These are phyloP conservation scores for Heritiera littoralis DNA, from an alignment of 345 rosid species.

Conservation along the genomic window DNA sequence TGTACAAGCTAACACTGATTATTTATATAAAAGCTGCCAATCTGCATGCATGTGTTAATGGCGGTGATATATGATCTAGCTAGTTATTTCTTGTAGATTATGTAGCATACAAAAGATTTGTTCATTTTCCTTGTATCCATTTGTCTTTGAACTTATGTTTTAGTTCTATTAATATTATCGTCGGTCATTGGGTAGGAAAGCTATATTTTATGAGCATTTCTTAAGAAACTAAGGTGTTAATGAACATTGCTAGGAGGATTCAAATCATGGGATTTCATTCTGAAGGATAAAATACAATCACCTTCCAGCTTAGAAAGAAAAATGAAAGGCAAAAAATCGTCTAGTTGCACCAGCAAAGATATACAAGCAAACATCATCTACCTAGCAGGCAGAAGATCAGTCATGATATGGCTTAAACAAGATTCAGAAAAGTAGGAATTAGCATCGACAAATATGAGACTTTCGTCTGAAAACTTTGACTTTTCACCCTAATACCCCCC, in stretches of 20 bases:
- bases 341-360: background rate
- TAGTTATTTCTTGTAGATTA: too few species aligned
- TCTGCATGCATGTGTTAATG: too few species aligned
- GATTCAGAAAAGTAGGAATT: background rate
- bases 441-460: background rate
- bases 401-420: background rate
- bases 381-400: background rate
- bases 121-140: background rate
- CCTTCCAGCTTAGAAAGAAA: background rate
- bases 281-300: background rate
- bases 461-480: background rate
- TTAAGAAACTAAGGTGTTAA: background rate
- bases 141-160: background rate
- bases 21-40: too few species aligned
- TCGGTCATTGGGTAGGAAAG: background rate
- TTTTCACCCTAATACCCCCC: background rate
- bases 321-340: background rate
- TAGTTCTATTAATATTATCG: background rate
- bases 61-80: too few species aligned
- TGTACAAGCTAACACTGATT: background rate
- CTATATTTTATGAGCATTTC: constrained; percentile 3
- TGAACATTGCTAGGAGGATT: background rate
- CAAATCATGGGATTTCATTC: background rate
- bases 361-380: too few species aligned
- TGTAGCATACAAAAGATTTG: background rate